Percentiles rank a stretch among this genome's conserved stretches.
These are phyloP conservation scores for Emiliania huxleyi DNA, from an alignment of 78 protist genomes.

Conservation along the genomic window DNA sequence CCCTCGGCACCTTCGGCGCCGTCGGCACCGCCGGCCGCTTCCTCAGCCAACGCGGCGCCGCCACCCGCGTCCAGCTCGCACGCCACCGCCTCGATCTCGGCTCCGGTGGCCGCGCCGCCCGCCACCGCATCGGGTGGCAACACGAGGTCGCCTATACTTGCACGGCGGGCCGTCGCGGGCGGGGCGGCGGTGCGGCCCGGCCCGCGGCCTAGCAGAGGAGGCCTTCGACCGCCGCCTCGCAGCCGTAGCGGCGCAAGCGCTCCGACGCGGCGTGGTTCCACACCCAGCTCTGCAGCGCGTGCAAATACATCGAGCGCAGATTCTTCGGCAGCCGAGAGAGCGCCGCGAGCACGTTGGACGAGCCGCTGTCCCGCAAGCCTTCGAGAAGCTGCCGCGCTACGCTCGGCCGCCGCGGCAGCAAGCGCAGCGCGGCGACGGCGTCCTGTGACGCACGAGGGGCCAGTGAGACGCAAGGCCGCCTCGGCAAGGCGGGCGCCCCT, in stretches of 20 bases:
- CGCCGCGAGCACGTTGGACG: not conserved
- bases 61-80: not conserved
- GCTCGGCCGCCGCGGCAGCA: not conserved
- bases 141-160: too few species aligned
- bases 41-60: not conserved
- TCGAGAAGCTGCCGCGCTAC: not conserved
- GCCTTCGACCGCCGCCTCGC: slow-evolving; percentile 31
- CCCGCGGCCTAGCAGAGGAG: slow-evolving; percentile 52
- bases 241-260: slow-evolving; percentile 59
- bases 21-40: not conserved
- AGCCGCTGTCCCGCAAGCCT: not conserved
- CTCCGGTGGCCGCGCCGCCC: too few species aligned
- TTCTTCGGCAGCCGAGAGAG: slow-evolving; percentile 22
- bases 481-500: too few species aligned
- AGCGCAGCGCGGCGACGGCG: not conserved
- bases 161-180: not conserved
- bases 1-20: not conserved
- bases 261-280: slow-evolving; percentile 70
- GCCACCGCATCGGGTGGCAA: too few species aligned
- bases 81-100: too few species aligned
- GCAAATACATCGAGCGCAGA: slow-evolving; percentile 55
- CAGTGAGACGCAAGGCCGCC: too few species aligned
- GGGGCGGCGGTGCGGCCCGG: not conserved
- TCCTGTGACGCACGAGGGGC: too few species aligned
- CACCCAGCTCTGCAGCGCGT: slow-evolving; percentile 61